Conservation (phyloP, 805 yeast species). For the Debaryomyces tyrocola region DNA sequence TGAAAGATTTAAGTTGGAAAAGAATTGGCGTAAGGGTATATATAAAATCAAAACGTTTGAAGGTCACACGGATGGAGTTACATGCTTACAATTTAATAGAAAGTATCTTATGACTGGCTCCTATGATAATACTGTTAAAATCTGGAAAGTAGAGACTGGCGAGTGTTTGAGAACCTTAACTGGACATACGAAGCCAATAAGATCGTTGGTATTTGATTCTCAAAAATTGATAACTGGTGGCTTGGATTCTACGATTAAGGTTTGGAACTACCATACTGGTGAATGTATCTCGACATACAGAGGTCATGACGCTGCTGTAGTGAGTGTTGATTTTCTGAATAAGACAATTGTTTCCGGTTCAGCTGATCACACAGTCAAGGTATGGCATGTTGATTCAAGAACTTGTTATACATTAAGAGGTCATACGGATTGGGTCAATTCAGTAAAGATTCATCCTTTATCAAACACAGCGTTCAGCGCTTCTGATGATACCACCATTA, state of each 20-base stretch:
- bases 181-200: conserved; percentile 90
- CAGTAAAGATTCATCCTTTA: conserved; percentile 80
- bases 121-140: conserved; percentile 82
- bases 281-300: conserved; percentile 90
- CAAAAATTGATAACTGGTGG: conserved; percentile 92
- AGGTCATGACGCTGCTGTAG: conserved; percentile 86
- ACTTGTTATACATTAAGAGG: conserved; percentile 93
- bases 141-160: conserved; percentile 90
- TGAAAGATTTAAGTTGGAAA: conserved; percentile 87
- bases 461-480: conserved; percentile 82
- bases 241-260: conserved; percentile 84
- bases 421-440: conserved; percentile 88
- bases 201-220: conserved; percentile 81
- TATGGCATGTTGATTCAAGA: conserved; percentile 94
- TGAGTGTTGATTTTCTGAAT: conserved; percentile 76
- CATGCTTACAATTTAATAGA: conserved; percentile 81
- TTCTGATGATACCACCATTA: conserved; percentile 86
- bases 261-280: conserved; percentile 96
- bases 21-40: conserved; percentile 89
- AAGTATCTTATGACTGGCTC: conserved; percentile 84
- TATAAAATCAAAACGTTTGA: conserved; percentile 62
- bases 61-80: conserved; percentile 88
- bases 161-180: conserved; percentile 70
- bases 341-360: conserved; percentile 90
- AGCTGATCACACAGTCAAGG: conserved; percentile 88